Percentiles rank a stretch among this genome's conserved stretches.
Conservation (phyloP, 192 early-diverging fungal species). For the Entrophospora sp. region DNA sequence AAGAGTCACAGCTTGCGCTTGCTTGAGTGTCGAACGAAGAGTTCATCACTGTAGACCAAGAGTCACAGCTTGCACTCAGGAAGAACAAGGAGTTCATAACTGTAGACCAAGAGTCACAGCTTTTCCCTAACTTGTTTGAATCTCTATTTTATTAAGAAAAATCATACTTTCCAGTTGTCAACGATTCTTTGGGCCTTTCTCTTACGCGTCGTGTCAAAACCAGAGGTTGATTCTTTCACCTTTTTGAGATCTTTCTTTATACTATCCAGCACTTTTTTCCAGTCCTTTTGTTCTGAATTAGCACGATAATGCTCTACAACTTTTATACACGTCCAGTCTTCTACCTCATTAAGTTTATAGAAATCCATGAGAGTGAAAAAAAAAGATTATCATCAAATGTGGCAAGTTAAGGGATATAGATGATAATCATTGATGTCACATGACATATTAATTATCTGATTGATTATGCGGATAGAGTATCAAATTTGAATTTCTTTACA, state of each 20-base stretch:
- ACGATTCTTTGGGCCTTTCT: slow-evolving; percentile 10
- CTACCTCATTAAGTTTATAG: not conserved
- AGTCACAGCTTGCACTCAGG: slow-evolving; percentile 9
- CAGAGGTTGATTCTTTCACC: not conserved
- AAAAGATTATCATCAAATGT: too few species aligned
- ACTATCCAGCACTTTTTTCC: slow-evolving; percentile 1
- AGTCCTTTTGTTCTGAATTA: not conserved
- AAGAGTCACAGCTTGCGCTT: slow-evolving; percentile 19
- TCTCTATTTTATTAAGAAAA: slow-evolving; percentile 1
- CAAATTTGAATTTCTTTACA: too few species aligned
- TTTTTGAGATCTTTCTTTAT: slow-evolving; percentile 9
- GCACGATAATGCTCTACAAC: slow-evolving; percentile 9
- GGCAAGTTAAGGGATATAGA: too few species aligned
- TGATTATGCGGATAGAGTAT: too few species aligned
- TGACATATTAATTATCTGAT: too few species aligned
- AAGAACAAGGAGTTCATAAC: slow-evolving; percentile 16
- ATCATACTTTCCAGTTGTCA: slow-evolving; percentile 15
- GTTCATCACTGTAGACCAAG: slow-evolving; percentile 17
- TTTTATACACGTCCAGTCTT: slow-evolving; percentile 9
- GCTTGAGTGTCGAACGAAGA: slow-evolving; percentile 18
- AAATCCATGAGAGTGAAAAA: too few species aligned
- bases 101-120: slow-evolving; percentile 14
- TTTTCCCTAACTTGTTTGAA: slow-evolving; percentile 10
- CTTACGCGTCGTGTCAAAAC: not conserved
- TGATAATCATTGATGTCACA: too few species aligned